Percentiles rank a stretch among this genome's conserved stretches.
phyloP scores from a whole-genome alignment of 208 protist genomes.

The Plasmodiophora brassicae region DNA sequence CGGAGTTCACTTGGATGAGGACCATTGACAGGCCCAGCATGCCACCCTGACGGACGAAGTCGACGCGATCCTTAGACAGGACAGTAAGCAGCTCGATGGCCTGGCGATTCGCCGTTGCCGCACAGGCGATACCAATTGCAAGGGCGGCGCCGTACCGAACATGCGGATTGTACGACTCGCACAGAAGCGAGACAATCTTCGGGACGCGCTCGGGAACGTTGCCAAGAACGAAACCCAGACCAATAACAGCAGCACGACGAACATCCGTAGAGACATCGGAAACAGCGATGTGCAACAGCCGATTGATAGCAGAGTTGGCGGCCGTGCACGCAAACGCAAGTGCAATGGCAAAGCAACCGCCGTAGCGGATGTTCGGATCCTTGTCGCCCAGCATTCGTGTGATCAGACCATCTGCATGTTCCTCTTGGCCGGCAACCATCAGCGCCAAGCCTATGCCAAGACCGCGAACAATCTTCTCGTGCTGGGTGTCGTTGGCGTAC shows the following conservation, averaged over 20 bases:
- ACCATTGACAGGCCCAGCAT: slow-evolving; percentile 26
- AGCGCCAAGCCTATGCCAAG: slow-evolving; percentile 89
- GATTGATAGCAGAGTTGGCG: slow-evolving; percentile 82
- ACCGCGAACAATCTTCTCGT: slow-evolving; percentile 98
- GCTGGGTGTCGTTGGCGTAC: slow-evolving; percentile 89
- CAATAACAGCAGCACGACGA: slow-evolving; percentile 89
- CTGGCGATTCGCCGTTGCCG: slow-evolving; percentile 73
- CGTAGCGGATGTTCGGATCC: slow-evolving; percentile 88
- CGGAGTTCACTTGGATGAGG: background rate
- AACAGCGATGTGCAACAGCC: slow-evolving; percentile 90
- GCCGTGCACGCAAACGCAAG: slow-evolving; percentile 87
- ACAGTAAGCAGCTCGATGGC: background rate
- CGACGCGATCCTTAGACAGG: slow-evolving; percentile 20
- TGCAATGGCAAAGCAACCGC: slow-evolving; percentile 85
- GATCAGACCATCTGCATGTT: slow-evolving; percentile 57
- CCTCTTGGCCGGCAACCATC: slow-evolving; percentile 90
- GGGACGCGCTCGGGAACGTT: slow-evolving; percentile 79
- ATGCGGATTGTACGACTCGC: slow-evolving; percentile 96
- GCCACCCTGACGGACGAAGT: slow-evolving; percentile 20
- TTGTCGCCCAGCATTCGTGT: slow-evolving; percentile 44
- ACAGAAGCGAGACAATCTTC: slow-evolving; percentile 68
- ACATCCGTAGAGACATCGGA: slow-evolving; percentile 96
- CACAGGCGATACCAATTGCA: slow-evolving; percentile 91
- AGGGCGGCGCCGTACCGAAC: slow-evolving; percentile 92
- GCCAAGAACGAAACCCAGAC: slow-evolving; percentile 94